phyloP scores from a whole-genome alignment of 176 grass and related monocot genomes.

The Cymbopogon citratus region DNA sequence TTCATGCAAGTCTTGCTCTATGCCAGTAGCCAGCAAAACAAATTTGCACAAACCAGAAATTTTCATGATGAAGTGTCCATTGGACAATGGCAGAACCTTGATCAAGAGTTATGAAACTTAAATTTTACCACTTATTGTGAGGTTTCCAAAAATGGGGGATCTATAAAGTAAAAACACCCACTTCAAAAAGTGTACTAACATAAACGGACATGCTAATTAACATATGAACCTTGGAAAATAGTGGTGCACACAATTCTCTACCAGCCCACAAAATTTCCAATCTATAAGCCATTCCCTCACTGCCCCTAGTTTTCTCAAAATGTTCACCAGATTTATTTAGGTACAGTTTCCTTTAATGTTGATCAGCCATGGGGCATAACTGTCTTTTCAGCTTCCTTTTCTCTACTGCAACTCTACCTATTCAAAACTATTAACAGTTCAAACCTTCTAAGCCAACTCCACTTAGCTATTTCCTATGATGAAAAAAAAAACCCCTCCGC shows the following conservation, averaged over 20 bases:
- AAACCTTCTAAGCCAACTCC: not conserved
- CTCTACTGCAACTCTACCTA: not conserved
- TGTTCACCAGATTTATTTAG: not conserved
- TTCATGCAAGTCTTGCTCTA: not conserved
- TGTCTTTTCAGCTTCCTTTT: not conserved
- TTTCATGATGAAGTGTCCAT: not conserved
- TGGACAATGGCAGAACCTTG: not conserved
- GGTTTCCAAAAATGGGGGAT: not conserved
- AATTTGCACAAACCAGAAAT: not conserved
- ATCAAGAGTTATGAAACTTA: not conserved
- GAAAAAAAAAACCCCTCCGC: not conserved
- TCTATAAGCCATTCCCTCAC: not conserved
- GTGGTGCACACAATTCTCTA: not conserved
- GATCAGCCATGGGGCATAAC: slow-evolving; percentile 1
- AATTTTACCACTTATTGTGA: not conserved
- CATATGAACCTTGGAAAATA: not conserved
- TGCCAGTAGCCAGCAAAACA: slow-evolving; percentile 8
- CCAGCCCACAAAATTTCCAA: not conserved
- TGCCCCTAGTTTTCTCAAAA: not conserved
- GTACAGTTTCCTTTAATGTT: not conserved
- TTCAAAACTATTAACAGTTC: not conserved
- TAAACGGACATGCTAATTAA: too few species aligned
- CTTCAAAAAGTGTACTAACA: not conserved
- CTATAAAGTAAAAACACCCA: too few species aligned
- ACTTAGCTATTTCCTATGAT: not conserved